phyloP scores from a whole-genome alignment of 371 early-diverging fungal genomes.

The Rhizopus delemar region DNA sequence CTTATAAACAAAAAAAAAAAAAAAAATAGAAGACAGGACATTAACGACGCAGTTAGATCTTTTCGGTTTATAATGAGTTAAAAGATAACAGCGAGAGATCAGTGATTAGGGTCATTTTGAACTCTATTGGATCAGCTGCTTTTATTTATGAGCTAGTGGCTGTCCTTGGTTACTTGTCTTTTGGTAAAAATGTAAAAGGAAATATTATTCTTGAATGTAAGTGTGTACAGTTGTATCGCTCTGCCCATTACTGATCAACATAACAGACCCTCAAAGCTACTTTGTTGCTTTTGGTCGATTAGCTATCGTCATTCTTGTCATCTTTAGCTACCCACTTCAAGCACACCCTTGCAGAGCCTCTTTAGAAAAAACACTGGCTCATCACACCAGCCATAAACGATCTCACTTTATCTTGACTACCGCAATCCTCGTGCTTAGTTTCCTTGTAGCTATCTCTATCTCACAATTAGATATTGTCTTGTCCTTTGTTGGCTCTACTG shows the following conservation, averaged over 20 bases:
- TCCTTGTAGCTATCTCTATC: conserved; percentile 75
- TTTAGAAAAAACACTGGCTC: conserved; percentile 77
- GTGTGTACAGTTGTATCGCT: conserved; percentile 4
- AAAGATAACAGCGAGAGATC: conserved; percentile 72
- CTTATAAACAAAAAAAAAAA: neutral
- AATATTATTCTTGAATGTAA: conserved; percentile 91
- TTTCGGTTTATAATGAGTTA: conserved; percentile 92
- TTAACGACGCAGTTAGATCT: conserved; percentile 59
- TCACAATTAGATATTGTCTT: conserved; percentile 81
- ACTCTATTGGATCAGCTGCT: conserved; percentile 80
- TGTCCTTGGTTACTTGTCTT: conserved; percentile 92
- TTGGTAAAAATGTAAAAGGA: conserved; percentile 83
- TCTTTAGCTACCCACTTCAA: conserved; percentile 98
- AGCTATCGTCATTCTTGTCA: conserved; percentile 89
- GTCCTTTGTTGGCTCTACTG: conserved; percentile 97
- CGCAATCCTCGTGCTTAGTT: conserved; percentile 68
- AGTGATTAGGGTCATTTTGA: conserved; percentile 65
- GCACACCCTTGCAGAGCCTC: conserved; percentile 94
- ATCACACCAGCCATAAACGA: conserved; percentile 27
- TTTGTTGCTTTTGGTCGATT: conserved; percentile 85
- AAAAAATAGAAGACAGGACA: neutral
- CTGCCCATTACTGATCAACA: neutral
- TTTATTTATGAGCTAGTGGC: conserved; percentile 90
- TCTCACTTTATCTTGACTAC: conserved; percentile 70
- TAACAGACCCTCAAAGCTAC: conserved; percentile 65